Conservation (phyloP, 2,329 filamentous ascomycete genomes). For the Geosmithia flava region DNA sequence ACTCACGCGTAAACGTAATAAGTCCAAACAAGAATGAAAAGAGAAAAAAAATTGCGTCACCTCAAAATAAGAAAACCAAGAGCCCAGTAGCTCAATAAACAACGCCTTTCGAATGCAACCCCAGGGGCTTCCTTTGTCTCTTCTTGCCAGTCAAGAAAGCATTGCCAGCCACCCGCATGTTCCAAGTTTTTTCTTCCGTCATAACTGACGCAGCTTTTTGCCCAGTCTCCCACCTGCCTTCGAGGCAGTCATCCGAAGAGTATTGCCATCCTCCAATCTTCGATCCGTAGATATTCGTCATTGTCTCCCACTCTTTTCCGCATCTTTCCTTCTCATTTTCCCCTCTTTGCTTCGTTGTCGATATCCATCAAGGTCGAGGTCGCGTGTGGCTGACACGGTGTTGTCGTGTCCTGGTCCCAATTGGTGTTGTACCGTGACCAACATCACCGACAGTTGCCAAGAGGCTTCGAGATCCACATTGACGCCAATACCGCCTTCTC, state of each 20-base stretch:
- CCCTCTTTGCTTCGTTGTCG: constrained; percentile 32
- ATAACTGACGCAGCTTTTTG: constrained; percentile 27
- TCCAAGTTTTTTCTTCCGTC: constrained; percentile 18
- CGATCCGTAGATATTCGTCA: constrained; percentile 50
- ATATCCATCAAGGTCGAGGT: no score
- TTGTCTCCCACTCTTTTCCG: constrained; percentile 39
- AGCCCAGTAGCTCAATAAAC: constrained; percentile 3
- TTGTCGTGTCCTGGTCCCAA: no score
- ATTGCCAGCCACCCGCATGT: constrained; percentile 14
- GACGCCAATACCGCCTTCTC: constrained; percentile 37
- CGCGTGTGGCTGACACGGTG: no score
- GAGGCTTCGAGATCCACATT: constrained; percentile 42
- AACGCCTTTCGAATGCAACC: constrained; percentile 26
- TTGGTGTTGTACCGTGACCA: no score
- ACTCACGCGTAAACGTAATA: no score
- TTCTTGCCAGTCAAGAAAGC: constrained; percentile 17
- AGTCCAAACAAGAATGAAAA: constrained; percentile 7
- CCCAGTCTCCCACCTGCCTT: constrained; percentile 23
- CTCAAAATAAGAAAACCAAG: constrained; percentile 11
- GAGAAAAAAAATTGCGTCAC: constrained; percentile 6
- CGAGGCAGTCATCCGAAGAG: constrained; percentile 50
- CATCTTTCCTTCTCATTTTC: no score
- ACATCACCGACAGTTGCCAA: no score
- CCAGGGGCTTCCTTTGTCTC: constrained; percentile 3
- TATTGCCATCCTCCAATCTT: constrained; percentile 56